These are phyloP conservation scores for Arbutus unedo DNA, from an alignment of 148 eudicot species.

Conservation along the genomic window DNA sequence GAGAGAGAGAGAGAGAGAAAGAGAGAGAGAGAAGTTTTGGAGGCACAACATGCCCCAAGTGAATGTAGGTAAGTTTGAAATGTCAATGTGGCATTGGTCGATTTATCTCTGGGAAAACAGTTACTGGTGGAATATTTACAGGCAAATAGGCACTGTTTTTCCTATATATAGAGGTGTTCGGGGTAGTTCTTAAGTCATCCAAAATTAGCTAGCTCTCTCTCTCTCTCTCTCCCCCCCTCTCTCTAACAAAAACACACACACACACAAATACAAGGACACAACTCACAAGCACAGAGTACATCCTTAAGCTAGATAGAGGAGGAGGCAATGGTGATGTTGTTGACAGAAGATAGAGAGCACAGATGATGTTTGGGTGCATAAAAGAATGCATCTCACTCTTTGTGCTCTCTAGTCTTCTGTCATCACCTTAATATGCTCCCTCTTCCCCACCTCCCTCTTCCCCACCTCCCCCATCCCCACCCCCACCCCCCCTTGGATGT, in stretches of 20 bases:
- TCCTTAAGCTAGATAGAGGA: neutral
- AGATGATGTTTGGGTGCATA: conserved; percentile 11
- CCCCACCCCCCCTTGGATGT: neutral
- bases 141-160: neutral
- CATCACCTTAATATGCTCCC: conserved; percentile 13
- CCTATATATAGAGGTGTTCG: neutral
- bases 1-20: too few species aligned
- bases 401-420: conserved; percentile 22
- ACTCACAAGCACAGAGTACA: neutral
- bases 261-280: neutral
- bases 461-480: neutral
- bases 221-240: neutral
- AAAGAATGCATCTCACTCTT: conserved; percentile 13
- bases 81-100: neutral
- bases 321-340: conserved; percentile 16
- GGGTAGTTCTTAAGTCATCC: conserved; percentile 9
- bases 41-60: neutral
- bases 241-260: too few species aligned
- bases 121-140: neutral
- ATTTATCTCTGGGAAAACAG: neutral
- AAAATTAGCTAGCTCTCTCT: neutral
- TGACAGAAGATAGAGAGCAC: conserved; percentile 24
- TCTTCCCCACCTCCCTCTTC: neutral
- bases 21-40: too few species aligned
- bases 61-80: too few species aligned